Evolutionary conservation across 2,329 filamentous ascomycete genomes (phyloP), one percentile per base, ranked within the genome.

Genomic region (Cryphonectria radicalis): DNA sequence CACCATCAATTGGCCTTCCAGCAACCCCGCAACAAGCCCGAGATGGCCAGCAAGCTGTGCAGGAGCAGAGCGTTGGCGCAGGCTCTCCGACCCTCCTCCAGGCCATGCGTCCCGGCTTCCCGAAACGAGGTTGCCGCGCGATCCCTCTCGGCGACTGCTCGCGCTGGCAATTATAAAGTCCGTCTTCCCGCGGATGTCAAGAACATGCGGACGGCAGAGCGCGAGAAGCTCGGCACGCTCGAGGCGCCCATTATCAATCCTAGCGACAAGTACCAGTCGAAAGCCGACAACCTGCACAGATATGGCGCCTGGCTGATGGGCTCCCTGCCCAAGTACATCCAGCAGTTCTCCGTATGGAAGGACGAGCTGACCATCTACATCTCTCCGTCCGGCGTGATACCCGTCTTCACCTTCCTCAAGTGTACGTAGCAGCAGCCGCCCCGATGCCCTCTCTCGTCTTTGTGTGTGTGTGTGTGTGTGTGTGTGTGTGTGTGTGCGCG

Each of bases 341-440:
- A 99, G 86, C 96, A 99, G 85, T 98, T 98, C 86, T 97, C 95
- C 17, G 95, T 99, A 70, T 99, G 96, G 96, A 99, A 99, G 86
- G 96, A 99, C 81, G 96, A 99, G 84, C 90, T 99, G 80, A 94
- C 92, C 77, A 93, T 98, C 81, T 95, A 97, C 83, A 96, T 98
- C 79, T 87, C 93, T 64, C 96, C 96, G 1, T 85, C 92, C 53
- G 96, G 94, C 76, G 90, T 98, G 77, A 89, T 98, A 76, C 96
- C 96, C 55, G 92, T 97, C 78, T 95, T 99, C 82, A 90, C 89
- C 73, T 99, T 99, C 86, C 88, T 99, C 78, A 98, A 98, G 85
- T 89, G 89, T 90, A 79, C 67, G 78, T 65, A 72, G 74, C 46
- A 14, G 8, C 42, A n/a, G n/a, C n/a, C 4, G 2, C 53, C 53